A percentile compares a stretch with the other conserved stretches of the same genome.
phyloP scores from a whole-genome alignment of 2,329 filamentous ascomycete genomes.

The Cordyceps fumosorosea region DNA sequence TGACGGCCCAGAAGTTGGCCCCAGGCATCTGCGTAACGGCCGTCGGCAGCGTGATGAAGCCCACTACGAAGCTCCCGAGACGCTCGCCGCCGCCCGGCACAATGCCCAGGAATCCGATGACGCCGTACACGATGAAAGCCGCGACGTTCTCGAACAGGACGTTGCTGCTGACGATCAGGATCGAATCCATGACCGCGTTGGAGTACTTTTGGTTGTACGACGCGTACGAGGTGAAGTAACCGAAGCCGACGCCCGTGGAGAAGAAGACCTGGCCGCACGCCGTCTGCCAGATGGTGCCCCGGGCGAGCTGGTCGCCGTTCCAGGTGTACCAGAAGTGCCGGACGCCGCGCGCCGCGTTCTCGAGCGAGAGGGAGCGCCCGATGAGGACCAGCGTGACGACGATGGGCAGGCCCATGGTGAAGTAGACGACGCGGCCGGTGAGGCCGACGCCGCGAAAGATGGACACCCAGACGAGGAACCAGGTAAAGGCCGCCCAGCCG shows the following conservation, averaged over 20 bases:
- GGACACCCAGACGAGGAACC: slow-evolving; percentile 53
- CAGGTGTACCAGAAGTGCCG: slow-evolving; percentile 39
- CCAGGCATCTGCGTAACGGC: slow-evolving; percentile 51
- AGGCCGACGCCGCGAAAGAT: slow-evolving; percentile 53
- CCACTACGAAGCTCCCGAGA: slow-evolving; percentile 49
- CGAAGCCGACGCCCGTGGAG: slow-evolving; percentile 52
- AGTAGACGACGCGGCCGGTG: slow-evolving; percentile 53
- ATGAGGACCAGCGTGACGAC: slow-evolving; percentile 50
- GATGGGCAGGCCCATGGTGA: slow-evolving; percentile 55
- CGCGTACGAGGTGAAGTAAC: slow-evolving; percentile 52
- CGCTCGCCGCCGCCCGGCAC: slow-evolving; percentile 30
- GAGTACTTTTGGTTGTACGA: slow-evolving; percentile 52
- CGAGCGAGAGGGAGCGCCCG: slow-evolving; percentile 45
- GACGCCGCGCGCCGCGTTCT: slow-evolving; percentile 46
- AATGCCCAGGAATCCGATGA: slow-evolving; percentile 41
- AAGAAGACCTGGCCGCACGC: slow-evolving; percentile 55
- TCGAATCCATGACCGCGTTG: slow-evolving; percentile 53
- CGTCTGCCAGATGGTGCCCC: slow-evolving; percentile 51
- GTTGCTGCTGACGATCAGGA: slow-evolving; percentile 49
- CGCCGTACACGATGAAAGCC: slow-evolving; percentile 44
- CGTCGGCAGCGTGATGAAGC: slow-evolving; percentile 51
- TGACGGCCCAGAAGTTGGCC: slow-evolving; percentile 51
- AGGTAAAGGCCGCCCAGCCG: slow-evolving; percentile 51
- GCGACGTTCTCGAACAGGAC: slow-evolving; percentile 50
- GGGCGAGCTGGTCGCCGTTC: slow-evolving; percentile 43